Base-by-base conservation (phyloP, 495 filamentous ascomycete genomes). In the Cryomyces minteri region DNA sequence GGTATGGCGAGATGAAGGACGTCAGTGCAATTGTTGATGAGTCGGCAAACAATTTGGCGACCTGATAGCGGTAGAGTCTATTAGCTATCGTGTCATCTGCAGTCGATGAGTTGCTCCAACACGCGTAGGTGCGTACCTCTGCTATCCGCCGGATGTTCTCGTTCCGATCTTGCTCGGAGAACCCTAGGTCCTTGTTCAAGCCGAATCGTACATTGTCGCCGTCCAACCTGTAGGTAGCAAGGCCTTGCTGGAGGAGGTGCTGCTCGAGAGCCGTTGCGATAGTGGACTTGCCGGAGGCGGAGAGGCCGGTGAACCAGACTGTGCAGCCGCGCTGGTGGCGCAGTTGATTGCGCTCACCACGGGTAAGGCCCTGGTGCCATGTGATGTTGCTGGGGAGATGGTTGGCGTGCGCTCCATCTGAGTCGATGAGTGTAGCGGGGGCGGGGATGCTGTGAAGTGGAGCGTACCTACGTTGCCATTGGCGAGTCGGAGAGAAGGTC, bases 361-460 rank as follows among this genome's bases (percentile, higher is more conserved):
- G 84, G 43, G 84, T 84, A 54, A 98, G 78, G 54, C 79, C 79
- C 36, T 84, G 74, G 73, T 98, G 90, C 87, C 83, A 96, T 66
- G 90, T 96, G 63, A 98, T 94, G 74, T 98, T 98, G 51, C 90
- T 98, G n/a, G n/a, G n/a, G n/a, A n/a, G n/a, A n/a, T n/a, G n/a
- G n/a, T n/a, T n/a, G n/a, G 61, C 47, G 44, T 25, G 47, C 6
- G 36, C 28, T 39, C 5, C 32, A 33, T 40, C 10, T 31, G 43
- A 40, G 43, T 38, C 37, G 32, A 30, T 41, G 8, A 47, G 45
- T 38, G 10, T 5, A 25, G 41, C 7, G 6, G 33, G 32, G 33
- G 33, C 33, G 40, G 18, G 38, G 44, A 31, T 31, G 10, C 38
- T n/a, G n/a, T n/a, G n/a, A 44, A 25, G n/a, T 28, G 29, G 43